Base-by-base conservation (phyloP, 108 stramenopile genomes). In the Stephanodiscus minutulus region DNA sequence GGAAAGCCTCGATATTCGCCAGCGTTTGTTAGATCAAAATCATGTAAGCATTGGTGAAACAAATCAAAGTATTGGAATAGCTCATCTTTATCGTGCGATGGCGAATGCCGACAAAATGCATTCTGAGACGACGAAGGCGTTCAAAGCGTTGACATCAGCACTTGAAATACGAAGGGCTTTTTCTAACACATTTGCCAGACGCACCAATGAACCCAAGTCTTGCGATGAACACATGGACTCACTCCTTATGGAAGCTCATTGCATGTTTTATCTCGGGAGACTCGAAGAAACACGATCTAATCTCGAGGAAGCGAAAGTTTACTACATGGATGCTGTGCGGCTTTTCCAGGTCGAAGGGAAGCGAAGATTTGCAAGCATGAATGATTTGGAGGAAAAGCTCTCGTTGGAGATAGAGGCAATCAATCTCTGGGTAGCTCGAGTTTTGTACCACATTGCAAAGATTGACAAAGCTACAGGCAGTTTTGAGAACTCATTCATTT, bases 361-460 rank as follows among this genome's bases (percentile, higher is more conserved):
- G 37, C 60, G 58, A 35, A 61, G 29, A 54, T 53, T 29, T 33
- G 33, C 33, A 39, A 39, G 50, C 35, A 52, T 43, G 37, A 54
- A 36, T n/a, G 39, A 12, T n/a, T n/a, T n/a, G 7, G n/a, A 59
- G 5, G 62, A 21, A 43, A 73, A 36, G 20, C 44, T 73, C 25
- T 12, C 57, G 27, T 35, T 68, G 29, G 61, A 72, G 37, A 39
- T 79, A 36, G 72, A 79, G 47, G 56, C 78, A 21, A 64, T 79
- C 54, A 68, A 79, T 39, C 78, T 79, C 17, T 68, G 66, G 67
- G 62, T 66, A 49, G 78, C 78, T 31, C 50, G 60, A 59, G 61
- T 68, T 7, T 62, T 79, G 25, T 44, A 35, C 41, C 78, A 59
- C 24, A 47, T 79, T 24, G 78, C 67, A 15, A 22, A 25, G 18